phyloP scores from a whole-genome alignment of 352 stramenopile species.

The Globisporangium nunn region DNA sequence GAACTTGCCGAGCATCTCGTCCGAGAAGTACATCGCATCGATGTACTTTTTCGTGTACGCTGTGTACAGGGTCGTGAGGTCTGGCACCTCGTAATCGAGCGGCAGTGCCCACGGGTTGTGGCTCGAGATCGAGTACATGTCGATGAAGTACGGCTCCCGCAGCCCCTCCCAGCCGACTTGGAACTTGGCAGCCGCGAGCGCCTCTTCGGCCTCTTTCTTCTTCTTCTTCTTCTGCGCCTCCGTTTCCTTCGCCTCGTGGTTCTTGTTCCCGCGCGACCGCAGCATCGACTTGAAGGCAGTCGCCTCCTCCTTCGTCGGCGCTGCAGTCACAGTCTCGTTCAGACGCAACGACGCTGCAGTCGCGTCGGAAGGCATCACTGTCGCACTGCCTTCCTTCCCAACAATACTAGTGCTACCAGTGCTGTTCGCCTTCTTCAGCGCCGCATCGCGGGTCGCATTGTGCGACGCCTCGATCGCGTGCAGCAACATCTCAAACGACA shows the following conservation, averaged over 20 bases:
- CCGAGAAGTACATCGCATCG: constrained; percentile 62
- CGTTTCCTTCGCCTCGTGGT: neutral
- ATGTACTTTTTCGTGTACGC: constrained; percentile 65
- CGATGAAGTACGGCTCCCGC: constrained; percentile 63
- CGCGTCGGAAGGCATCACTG: neutral
- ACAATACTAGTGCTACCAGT: neutral
- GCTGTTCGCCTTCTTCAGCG: constrained; percentile 3
- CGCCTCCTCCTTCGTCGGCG: neutral
- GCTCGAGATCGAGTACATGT: constrained; percentile 76
- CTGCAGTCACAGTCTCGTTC: neutral
- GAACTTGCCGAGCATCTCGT: constrained; percentile 59
- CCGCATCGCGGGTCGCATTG: constrained; percentile 21
- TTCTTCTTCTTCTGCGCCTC: constrained; percentile 1
- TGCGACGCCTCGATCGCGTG: constrained; percentile 46
- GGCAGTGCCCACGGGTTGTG: constrained; percentile 59
- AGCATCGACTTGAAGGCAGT: neutral
- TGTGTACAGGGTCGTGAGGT: constrained; percentile 50
- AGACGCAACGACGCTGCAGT: neutral
- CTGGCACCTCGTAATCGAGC: constrained; percentile 32
- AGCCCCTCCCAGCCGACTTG: constrained; percentile 48
- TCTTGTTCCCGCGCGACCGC: neutral
- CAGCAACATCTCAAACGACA: constrained; percentile 69
- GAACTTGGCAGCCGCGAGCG: neutral
- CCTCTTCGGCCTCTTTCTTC: neutral
- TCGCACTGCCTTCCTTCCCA: neutral